Base-by-base conservation (phyloP, 495 filamentous ascomycete species). In the Neurospora cerealis region DNA sequence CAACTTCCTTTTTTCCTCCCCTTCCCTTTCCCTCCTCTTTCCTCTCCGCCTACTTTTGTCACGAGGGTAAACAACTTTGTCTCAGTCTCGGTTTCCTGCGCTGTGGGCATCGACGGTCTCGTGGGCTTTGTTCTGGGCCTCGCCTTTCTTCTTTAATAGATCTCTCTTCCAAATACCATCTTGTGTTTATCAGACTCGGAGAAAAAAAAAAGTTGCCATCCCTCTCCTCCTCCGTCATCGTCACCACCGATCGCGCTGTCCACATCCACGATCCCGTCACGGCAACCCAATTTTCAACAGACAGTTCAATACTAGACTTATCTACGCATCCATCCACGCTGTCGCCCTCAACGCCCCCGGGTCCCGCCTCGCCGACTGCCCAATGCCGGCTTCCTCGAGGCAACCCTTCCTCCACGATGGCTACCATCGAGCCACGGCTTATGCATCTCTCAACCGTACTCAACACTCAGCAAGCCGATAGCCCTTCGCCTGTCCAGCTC, bases 381-480 rank as follows among this genome's bases (percentile, higher is more conserved):
- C 75, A 81, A 82, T 82, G 81, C 81, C 74, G 74, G 71, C 74
- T 73, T 72, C 75, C 71, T 72, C 74, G 72, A 69, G 74, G 70
- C 76, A 76, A 74, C 2, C 54, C 28, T 79, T 77, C 75, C 70
- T 75, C 74, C 81, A 86, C 81, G 80, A 87, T 87, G 85, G 85
- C 85, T 76, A 88, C 85, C 72, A 88, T 88, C 80, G 87, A 89
- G 85, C 87, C 87, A 75, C 83, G 86, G 78, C 82, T 89, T 48
- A 88, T 87, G 76, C 84, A 87, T 78, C 83, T 89, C 71, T 66
- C 54, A 66, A 66, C 54, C 15, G 54, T 66, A 34, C 83, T 89
- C 78, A 87, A 87, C 79, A 83, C 84, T 75, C 80, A 82, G 73
- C 83, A 80, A 74, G 81, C 79, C 70, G 80, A 80, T 74, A 77